A percentile compares a stretch with the other conserved stretches of the same genome.
Evolutionary conservation across 306 rosid genomes (phyloP).

Genomic region (Begonia masoniana): DNA sequence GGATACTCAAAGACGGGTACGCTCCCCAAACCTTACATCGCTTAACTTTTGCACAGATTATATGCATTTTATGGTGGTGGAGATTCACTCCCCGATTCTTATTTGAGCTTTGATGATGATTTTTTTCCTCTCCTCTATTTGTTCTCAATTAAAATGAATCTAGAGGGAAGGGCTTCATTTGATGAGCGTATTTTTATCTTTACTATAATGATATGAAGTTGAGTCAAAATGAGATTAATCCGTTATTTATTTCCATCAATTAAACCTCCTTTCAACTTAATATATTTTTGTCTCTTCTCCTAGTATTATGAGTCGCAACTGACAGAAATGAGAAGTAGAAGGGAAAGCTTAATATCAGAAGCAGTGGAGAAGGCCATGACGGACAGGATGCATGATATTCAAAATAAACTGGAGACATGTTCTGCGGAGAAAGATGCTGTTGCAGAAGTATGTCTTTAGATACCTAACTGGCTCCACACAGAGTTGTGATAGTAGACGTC

Average conservation of each 20-base stretch:
- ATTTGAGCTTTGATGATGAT: neutral
- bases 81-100: neutral
- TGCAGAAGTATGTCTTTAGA: conserved; percentile 37
- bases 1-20: conserved; percentile 86
- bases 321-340: conserved; percentile 54
- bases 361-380: conserved; percentile 63
- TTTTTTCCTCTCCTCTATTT: neutral
- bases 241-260: neutral
- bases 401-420: conserved; percentile 52
- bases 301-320: conserved; percentile 71
- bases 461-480: neutral
- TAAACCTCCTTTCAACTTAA: neutral
- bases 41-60: neutral
- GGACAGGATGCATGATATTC: conserved; percentile 55
- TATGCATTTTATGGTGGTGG: neutral
- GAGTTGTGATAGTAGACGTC: neutral
- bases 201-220: neutral
- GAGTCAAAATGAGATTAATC: neutral
- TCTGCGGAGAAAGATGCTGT: conserved; percentile 40
- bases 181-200: too few relatives aligned
- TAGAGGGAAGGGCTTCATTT: too few relatives aligned
- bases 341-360: conserved; percentile 46
- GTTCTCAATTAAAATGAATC: neutral
- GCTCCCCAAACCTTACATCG: conserved; percentile 3
- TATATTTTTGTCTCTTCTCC: conserved; percentile 2